A percentile compares a stretch with the other conserved stretches of the same genome.
Evolutionary conservation across 2,329 filamentous ascomycete species (phyloP).

Genomic region (Reticulascus tulasneorum): DNA sequence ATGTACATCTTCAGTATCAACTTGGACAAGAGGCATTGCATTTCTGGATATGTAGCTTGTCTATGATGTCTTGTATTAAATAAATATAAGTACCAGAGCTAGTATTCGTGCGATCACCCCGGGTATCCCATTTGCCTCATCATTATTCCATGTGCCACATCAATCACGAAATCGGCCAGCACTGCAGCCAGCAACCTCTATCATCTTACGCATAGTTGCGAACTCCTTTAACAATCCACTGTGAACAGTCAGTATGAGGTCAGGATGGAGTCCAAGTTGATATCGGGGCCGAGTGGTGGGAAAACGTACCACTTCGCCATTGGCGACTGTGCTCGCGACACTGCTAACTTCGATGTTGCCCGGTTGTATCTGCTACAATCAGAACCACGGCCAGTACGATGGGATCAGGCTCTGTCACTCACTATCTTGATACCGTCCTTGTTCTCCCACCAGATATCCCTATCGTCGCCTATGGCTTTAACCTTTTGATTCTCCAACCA

Average conservation of each 20-base stretch:
- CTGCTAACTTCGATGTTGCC: slow-evolving; percentile 72
- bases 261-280: slow-evolving; percentile 1
- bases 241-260: slow-evolving; percentile 5
- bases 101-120: not conserved
- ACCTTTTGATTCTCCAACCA: slow-evolving; percentile 68
- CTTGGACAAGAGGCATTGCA: not conserved
- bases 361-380: slow-evolving; percentile 63
- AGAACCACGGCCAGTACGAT: no score
- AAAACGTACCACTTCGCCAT: slow-evolving; percentile 70
- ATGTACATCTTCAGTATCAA: no score
- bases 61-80: no score
- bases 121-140: slow-evolving; percentile 4
- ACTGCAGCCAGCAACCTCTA: not conserved
- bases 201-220: slow-evolving; percentile 36
- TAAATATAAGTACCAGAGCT: no score
- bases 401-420: no score
- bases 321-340: slow-evolving; percentile 72
- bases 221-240: slow-evolving; percentile 63
- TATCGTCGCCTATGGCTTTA: slow-evolving; percentile 59
- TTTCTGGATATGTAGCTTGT: no score
- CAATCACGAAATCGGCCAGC: not conserved
- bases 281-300: not conserved
- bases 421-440: slow-evolving; percentile 65
- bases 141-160: slow-evolving; percentile 1
- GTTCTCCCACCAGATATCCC: slow-evolving; percentile 78